Conservation (phyloP, 805 yeast species). For the Lipomyces sp. region DNA sequence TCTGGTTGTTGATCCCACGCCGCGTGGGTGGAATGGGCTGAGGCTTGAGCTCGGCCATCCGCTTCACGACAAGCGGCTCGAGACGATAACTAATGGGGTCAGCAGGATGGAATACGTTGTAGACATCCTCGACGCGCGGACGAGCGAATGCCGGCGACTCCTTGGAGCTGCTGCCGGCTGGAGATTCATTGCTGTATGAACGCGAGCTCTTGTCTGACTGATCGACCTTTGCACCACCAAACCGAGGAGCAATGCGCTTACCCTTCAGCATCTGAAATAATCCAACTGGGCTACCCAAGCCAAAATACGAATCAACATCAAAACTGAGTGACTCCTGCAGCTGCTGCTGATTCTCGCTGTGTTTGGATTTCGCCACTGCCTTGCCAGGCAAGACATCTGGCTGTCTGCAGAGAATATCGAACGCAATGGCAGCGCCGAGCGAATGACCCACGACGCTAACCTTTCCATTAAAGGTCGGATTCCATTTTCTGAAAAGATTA, state of each 20-base stretch:
- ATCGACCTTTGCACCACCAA: not conserved
- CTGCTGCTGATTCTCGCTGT: not conserved
- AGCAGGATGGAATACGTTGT: slow-evolving; percentile 82
- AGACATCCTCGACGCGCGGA: slow-evolving; percentile 54
- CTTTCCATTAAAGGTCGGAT: slow-evolving; percentile 75
- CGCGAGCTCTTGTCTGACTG: not conserved
- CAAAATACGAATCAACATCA: slow-evolving; percentile 69
- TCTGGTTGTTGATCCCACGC: slow-evolving; percentile 41
- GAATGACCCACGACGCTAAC: slow-evolving; percentile 89
- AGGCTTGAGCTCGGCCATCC: slow-evolving; percentile 51
- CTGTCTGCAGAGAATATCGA: slow-evolving; percentile 65
- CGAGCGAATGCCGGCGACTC: too few relatives aligned
- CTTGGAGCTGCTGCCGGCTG: too few relatives aligned
- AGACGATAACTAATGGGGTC: slow-evolving; percentile 89
- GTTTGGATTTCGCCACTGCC: not conserved
- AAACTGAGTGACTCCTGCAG: slow-evolving; percentile 49
- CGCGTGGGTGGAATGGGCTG: slow-evolving; percentile 54
- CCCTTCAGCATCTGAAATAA: slow-evolving; percentile 73
- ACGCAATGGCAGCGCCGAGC: slow-evolving; percentile 77
- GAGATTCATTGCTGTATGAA: too few relatives aligned
- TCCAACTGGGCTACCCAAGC: slow-evolving; percentile 89
- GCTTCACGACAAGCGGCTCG: slow-evolving; percentile 70
- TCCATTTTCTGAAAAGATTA: slow-evolving; percentile 52
- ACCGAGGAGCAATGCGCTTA: slow-evolving; percentile 46
- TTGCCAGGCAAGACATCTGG: slow-evolving; percentile 30